Conservation (phyloP, 2,329 filamentous ascomycete species). For the Mycosphaerella sp. region DNA sequence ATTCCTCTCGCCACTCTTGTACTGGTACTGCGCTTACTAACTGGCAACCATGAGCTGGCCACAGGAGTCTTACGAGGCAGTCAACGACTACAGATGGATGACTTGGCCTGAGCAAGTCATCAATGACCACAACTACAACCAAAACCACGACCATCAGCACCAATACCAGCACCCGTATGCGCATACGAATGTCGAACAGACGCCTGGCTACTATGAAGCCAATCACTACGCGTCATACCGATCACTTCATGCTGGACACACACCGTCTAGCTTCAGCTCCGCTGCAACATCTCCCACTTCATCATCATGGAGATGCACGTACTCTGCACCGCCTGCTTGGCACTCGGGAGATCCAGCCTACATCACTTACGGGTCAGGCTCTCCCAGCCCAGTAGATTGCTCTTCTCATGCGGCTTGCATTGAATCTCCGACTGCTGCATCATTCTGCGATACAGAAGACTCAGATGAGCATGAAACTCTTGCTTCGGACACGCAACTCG, state of each 20-base stretch:
- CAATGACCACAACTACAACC: neutral
- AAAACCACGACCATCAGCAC: neutral
- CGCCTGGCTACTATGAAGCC: neutral
- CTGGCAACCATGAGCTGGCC: slow-evolving; percentile 4
- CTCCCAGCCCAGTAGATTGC: neutral
- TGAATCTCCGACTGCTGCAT: neutral
- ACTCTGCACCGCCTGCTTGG: neutral
- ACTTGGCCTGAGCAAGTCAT: slow-evolving; percentile 2
- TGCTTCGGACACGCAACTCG: neutral
- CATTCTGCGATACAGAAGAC: too few relatives aligned
- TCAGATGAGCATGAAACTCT: neutral
- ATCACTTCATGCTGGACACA: neutral
- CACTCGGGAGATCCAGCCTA: neutral
- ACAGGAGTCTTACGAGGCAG: neutral
- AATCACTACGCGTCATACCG: neutral
- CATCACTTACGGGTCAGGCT: neutral
- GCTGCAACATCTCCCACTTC: neutral
- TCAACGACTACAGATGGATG: slow-evolving; percentile 3
- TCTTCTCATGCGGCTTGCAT: neutral
- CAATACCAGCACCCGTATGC: neutral
- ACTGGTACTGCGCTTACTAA: neutral
- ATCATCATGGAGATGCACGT: neutral
- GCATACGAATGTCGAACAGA: neutral
- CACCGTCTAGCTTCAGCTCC: neutral
- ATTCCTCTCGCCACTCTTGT: neutral